A percentile compares a stretch with the other conserved stretches of the same genome.
phyloP scores from a whole-genome alignment of 805 yeast species.

The Hanseniaspora occidentalis region DNA sequence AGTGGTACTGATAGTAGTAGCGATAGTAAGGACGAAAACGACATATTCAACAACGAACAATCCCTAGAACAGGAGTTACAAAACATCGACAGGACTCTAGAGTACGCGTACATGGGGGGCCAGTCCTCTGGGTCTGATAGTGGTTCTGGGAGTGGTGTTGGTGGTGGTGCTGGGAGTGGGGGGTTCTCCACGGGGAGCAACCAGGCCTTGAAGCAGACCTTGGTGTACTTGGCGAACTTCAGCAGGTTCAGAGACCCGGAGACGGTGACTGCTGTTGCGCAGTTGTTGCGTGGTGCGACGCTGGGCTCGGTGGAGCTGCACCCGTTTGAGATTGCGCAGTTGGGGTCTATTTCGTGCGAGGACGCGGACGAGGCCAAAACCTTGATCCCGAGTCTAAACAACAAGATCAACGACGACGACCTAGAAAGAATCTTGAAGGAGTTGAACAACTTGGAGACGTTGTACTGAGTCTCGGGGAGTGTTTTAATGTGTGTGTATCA shows the following conservation, averaged over 20 bases:
- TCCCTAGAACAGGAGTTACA: conserved; percentile 32
- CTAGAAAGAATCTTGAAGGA: conserved; percentile 80
- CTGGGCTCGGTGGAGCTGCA: conserved; percentile 57
- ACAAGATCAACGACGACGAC: conserved; percentile 76
- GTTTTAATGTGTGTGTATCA: not conserved
- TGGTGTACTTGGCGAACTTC: conserved; percentile 74
- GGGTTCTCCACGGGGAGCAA: no score
- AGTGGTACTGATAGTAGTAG: conserved; percentile 11
- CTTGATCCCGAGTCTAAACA: conserved; percentile 73
- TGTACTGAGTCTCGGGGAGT: conserved; percentile 19
- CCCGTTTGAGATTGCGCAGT: conserved; percentile 91
- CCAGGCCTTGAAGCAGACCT: conserved; percentile 82
- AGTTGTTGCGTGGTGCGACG: conserved; percentile 51
- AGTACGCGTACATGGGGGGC: conserved; percentile 17
- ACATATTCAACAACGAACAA: conserved; percentile 32
- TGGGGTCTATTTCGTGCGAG: conserved; percentile 82
- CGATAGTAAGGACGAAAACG: conserved; percentile 18
- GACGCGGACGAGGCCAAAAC: conserved; percentile 96
- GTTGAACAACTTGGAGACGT: conserved; percentile 51
- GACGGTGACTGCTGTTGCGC: conserved; percentile 88
- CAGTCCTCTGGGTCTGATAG: no score
- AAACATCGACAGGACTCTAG: conserved; percentile 20
- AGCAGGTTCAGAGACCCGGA: conserved; percentile 87
- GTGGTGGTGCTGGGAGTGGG: conserved; percentile 41
- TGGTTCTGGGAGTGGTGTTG: no score